Evolutionary conservation across 2,329 filamentous ascomycete species (phyloP), one percentile per base, ranked within the genome.

Genomic region (Clathrospora elynae): DNA sequence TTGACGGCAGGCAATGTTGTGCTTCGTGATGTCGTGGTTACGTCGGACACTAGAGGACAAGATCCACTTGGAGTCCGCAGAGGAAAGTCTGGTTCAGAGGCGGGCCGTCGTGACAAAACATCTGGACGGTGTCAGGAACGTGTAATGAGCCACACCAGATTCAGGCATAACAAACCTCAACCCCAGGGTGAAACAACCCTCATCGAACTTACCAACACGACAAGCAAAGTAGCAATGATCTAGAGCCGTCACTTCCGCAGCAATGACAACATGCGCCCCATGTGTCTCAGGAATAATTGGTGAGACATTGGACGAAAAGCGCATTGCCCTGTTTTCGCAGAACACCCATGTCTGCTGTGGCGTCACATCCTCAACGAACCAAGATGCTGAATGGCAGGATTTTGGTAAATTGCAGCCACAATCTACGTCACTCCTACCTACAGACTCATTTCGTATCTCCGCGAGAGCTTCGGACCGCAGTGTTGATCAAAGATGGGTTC

Each of bases 351-450:
- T 24, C 17, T 24, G 14, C 35, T 45, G 42, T 45, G 42, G 42
- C 42, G 42, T 45, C 25, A 25, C 30, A 14, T 35, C 35, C 24
- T 35, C 42, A 34, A 13, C 30, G 16, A 32, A 37, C 20, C 22
- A n/a, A 29, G 17, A 12, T 12, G 33, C 22, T 28, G 41, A 28
- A 23, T 20, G 18, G 25, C 25, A 24, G 6, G 26, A 32, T n/a
- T 13, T 9, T 20, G 4, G 23, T 18, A 18, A 9, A 23, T 10
- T 29, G 37, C 31, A 37, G 36, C 37, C 42, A 49, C 30, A 25
- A n/a, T n/a, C 36, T 51, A 51, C 44, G 48, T 51, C 48, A 51
- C 36, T 22, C n/a, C 6, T 28, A 9, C 20, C 17, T 23, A 23
- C 22, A 19, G 24, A 25, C 24, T 10, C 10, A n/a, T 40, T 32